Conservation (phyloP, 2,329 filamentous ascomycete species). For the Aureobasidium sp. region DNA sequence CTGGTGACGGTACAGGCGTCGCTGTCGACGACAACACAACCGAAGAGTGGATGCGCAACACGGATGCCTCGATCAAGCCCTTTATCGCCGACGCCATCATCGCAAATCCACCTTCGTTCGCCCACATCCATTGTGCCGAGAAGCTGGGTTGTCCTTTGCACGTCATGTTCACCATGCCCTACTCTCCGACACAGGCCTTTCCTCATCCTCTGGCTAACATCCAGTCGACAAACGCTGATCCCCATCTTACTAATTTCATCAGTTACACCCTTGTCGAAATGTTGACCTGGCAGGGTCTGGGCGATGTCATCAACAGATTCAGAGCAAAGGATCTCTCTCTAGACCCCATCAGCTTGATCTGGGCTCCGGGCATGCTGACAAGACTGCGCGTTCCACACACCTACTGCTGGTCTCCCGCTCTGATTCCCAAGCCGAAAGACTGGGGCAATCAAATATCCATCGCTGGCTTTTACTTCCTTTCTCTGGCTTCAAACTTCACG, state of each 20-base stretch:
- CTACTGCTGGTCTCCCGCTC: constrained; percentile 80
- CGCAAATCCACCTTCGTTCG: constrained; percentile 69
- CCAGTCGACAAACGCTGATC: constrained; percentile 65
- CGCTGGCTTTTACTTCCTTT: constrained; percentile 70
- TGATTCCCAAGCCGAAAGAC: constrained; percentile 69
- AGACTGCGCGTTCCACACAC: constrained; percentile 77
- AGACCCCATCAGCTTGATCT: constrained; percentile 68
- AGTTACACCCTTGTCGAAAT: constrained; percentile 82
- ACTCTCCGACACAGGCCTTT: constrained; percentile 77
- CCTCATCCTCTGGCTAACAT: constrained; percentile 83
- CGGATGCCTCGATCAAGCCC: constrained; percentile 35
- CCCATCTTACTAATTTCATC: constrained; percentile 70
- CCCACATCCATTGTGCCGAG: constrained; percentile 66
- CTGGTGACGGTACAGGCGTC: constrained; percentile 19
- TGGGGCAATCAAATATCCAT: constrained; percentile 66
- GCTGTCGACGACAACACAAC: constrained; percentile 24
- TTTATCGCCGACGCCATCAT: constrained; percentile 81
- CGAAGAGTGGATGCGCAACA: constrained; percentile 20
- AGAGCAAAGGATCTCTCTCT: constrained; percentile 63
- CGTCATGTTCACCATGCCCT: constrained; percentile 63
- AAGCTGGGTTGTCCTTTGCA: constrained; percentile 63
- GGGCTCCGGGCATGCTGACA: constrained; percentile 70
- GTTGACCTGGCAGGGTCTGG: constrained; percentile 83
- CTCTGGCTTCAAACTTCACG: constrained; percentile 56
- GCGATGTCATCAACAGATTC: constrained; percentile 80